Conservation (phyloP, 371 early-diverging fungal species). For the Ordospora colligata region DNA sequence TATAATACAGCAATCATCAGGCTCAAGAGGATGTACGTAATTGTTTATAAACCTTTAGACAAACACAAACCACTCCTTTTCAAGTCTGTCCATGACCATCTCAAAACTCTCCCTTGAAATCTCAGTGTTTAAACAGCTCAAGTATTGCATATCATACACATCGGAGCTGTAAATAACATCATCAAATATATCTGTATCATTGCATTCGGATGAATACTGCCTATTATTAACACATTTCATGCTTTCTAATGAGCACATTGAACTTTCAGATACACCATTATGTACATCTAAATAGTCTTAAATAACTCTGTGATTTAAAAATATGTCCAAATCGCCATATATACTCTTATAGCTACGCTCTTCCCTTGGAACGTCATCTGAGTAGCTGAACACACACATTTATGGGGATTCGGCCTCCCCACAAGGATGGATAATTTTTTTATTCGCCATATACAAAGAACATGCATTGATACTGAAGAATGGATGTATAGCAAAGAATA, state of each 20-base stretch:
- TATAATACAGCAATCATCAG: slow-evolving; percentile 53
- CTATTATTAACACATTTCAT: too few relatives aligned
- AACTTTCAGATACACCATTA: too few relatives aligned
- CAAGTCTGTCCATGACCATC: slow-evolving; percentile 53
- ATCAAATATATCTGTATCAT: slow-evolving; percentile 7
- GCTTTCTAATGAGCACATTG: too few relatives aligned
- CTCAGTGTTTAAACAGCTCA: not conserved
- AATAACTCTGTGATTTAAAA: not conserved
- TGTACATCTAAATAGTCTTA: not conserved
- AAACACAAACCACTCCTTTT: slow-evolving; percentile 54
- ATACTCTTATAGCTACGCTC: slow-evolving; percentile 13
- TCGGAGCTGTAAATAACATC: slow-evolving; percentile 15
- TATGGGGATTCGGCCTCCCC: not conserved
- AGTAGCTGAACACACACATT: not conserved
- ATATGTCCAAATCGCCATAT: slow-evolving; percentile 5
- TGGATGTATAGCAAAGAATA: slow-evolving; percentile 1
- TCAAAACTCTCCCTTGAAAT: slow-evolving; percentile 34
- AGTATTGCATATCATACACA: slow-evolving; percentile 1
- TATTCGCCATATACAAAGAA: not conserved
- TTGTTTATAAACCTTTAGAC: slow-evolving; percentile 41
- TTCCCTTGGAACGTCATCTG: slow-evolving; percentile 17
- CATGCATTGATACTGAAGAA: not conserved
- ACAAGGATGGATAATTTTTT: slow-evolving; percentile 28
- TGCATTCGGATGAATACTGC: not conserved
- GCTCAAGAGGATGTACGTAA: slow-evolving; percentile 1